Evolutionary conservation across 1,139 yeast genomes (phyloP), one percentile per base, ranked within the genome.

Genomic region (Diutina catenulata): DNA sequence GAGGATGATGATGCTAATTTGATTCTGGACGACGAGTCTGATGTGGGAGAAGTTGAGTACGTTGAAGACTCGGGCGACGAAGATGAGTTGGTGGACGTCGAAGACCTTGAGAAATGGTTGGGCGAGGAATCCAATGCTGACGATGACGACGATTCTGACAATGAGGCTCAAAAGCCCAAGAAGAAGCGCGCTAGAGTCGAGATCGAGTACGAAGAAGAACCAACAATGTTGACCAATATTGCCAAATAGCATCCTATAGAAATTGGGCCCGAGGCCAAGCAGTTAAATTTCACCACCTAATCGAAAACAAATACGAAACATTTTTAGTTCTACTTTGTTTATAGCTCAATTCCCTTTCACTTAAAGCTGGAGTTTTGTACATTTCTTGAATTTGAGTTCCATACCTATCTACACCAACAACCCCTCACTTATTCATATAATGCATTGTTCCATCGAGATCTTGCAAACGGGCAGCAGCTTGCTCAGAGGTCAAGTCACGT

Each of bases 41-140:
- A 80, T 45, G 80, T 70, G 41, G 94, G 86, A 28, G 82, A 82
- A 56, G 76, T 83, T 37, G 95, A 86, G 54, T 81, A 77, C 50
- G 94, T 82, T 31, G 91, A 79, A 54, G 95, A 82, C 47, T 80
- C 80, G 38, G 93, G 79, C 15, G 35, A 31, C 15, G 50, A 47
- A 8, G 95, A 81, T 43, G 96, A 87, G 43, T 65, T 84, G 51
- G 94, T 82, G 20, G 96, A 88, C 53, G 73, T 87, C 64, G 95
- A 87, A 60, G 96, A 87, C 51, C 65, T 87, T 45, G 94, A 87
- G 59, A 78, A 74, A 57, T 87, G 95, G 95, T 70, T 88, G 39
- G 94, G 78, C n/a, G 39, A 38, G 18, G 50, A 40, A 15, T 29
- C 39, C 1, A 67, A 71, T 41, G 74, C 62, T 36, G 67, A 59